These are phyloP conservation scores for Tolypocladium album DNA, from an alignment of 2,329 filamentous ascomycete genomes.

Conservation along the genomic window DNA sequence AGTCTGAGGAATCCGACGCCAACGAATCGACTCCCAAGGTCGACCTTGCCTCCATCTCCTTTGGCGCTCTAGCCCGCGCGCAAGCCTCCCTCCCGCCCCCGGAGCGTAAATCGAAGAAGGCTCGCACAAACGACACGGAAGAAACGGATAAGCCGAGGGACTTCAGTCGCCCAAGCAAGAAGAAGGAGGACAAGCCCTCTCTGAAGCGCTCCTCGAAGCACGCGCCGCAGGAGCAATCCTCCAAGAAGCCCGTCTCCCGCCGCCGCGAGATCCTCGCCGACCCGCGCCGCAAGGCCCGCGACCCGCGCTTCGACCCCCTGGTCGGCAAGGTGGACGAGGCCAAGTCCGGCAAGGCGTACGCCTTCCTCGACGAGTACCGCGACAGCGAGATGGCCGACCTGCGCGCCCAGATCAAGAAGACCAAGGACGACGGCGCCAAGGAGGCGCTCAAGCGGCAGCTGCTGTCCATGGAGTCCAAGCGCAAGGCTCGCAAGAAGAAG, in stretches of 20 bases:
- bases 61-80: constrained; percentile 81
- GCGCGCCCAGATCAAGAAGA: constrained; percentile 51
- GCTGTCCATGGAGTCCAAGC: constrained; percentile 66
- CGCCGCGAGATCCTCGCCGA: constrained; percentile 59
- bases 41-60: constrained; percentile 57
- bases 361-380: constrained; percentile 80
- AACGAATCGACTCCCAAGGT: constrained; percentile 23
- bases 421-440: constrained; percentile 54
- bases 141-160: constrained; percentile 12
- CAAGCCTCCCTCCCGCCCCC: constrained; percentile 52
- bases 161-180: background rate
- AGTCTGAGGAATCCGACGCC: constrained; percentile 15
- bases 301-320: constrained; percentile 78
- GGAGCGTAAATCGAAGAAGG: constrained; percentile 16
- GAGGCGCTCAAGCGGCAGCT: constrained; percentile 64
- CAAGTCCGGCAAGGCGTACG: constrained; percentile 62
- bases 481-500: constrained; percentile 59
- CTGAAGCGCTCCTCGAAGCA: constrained; percentile 60
- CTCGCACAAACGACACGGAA: constrained; percentile 23
- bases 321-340: constrained; percentile 42
- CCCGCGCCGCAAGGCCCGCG: constrained; percentile 52
- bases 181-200: constrained; percentile 2
- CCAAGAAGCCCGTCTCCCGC: constrained; percentile 74
- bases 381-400: constrained; percentile 72
- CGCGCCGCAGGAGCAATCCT: constrained; percentile 73